Percentiles rank a stretch among this genome's conserved stretches.
Evolutionary conservation across 2,329 filamentous ascomycete species (phyloP).

Genomic region (Xylaria multiplex): DNA sequence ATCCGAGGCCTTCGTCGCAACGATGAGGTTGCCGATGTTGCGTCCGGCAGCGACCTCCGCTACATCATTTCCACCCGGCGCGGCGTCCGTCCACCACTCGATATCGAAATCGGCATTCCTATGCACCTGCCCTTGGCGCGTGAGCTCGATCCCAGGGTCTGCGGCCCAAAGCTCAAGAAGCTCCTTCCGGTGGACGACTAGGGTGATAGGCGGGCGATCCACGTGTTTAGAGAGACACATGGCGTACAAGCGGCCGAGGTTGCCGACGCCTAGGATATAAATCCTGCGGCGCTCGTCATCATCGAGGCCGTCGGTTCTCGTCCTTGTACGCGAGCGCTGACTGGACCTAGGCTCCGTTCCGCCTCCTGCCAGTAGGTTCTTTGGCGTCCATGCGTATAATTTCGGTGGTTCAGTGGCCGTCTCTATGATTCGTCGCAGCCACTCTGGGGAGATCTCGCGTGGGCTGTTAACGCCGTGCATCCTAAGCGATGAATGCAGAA

Average conservation of each 20-base stretch:
- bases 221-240: slow-evolving; percentile 71
- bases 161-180: slow-evolving; percentile 60
- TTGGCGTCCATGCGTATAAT: slow-evolving; percentile 47
- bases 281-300: slow-evolving; percentile 60
- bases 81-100: slow-evolving; percentile 64
- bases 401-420: slow-evolving; percentile 37
- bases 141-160: slow-evolving; percentile 57
- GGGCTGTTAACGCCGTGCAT: neutral
- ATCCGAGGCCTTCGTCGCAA: slow-evolving; percentile 78
- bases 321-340: neutral
- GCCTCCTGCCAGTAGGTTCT: slow-evolving; percentile 36
- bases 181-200: slow-evolving; percentile 75
- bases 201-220: slow-evolving; percentile 76
- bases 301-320: neutral
- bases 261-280: slow-evolving; percentile 82
- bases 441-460: slow-evolving; percentile 30
- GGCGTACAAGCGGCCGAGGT: slow-evolving; percentile 82
- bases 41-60: slow-evolving; percentile 54
- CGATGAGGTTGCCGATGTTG: slow-evolving; percentile 75
- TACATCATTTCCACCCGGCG: slow-evolving; percentile 51
- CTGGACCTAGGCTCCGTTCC: neutral
- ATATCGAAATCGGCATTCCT: slow-evolving; percentile 57
- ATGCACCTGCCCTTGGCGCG: slow-evolving; percentile 49
- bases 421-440: slow-evolving; percentile 41
- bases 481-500: slow-evolving; percentile 15